A percentile compares a stretch with the other conserved stretches of the same genome.
Evolutionary conservation across 257 asterid species (phyloP).

Genomic region (Solanum dulcamara): DNA sequence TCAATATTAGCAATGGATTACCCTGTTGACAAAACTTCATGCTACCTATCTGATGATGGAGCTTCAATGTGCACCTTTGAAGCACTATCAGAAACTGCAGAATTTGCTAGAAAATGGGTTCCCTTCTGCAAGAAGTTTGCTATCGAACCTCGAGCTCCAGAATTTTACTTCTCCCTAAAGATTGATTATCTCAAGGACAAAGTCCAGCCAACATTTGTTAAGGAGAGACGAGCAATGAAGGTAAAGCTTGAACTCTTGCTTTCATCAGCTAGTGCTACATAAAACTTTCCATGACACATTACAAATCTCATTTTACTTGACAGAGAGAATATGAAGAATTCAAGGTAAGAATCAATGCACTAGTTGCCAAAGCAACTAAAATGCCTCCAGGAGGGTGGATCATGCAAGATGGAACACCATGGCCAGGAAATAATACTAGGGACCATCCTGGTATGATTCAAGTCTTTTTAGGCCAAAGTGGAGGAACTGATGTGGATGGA

Average conservation of each 20-base stretch:
- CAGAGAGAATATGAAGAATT: conserved; percentile 99
- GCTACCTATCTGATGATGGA: conserved; percentile 95
- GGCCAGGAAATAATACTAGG: conserved; percentile 97
- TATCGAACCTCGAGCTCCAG: conserved; percentile 97
- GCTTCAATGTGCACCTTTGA: conserved; percentile 96
- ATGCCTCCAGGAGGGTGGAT: conserved; percentile 96
- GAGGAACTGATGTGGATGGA: conserved; percentile 86
- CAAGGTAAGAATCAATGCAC: conserved; percentile 76
- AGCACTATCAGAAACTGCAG: conserved; percentile 91
- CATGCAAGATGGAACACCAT: conserved; percentile 98
- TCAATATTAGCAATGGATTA: conserved; percentile 93
- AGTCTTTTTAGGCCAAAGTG: conserved; percentile 92
- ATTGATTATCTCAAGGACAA: conserved; percentile 87
- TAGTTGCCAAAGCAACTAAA: conserved; percentile 89
- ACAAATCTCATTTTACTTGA: background rate
- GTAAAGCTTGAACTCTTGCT: conserved; percentile 16
- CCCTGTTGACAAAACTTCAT: conserved; percentile 82
- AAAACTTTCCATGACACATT: background rate
- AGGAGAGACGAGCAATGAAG: conserved; percentile 98
- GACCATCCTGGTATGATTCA: conserved; percentile 99
- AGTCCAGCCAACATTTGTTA: conserved; percentile 93
- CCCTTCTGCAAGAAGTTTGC: conserved; percentile 86
- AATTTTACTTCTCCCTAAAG: conserved; percentile 81
- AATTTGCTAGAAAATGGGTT: conserved; percentile 85
- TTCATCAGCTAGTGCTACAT: background rate